Evolutionary conservation across 768 basidiomycete genomes (phyloP), one percentile per base, ranked within the genome.

Genomic region (Lactarius pseudohatsudake): DNA sequence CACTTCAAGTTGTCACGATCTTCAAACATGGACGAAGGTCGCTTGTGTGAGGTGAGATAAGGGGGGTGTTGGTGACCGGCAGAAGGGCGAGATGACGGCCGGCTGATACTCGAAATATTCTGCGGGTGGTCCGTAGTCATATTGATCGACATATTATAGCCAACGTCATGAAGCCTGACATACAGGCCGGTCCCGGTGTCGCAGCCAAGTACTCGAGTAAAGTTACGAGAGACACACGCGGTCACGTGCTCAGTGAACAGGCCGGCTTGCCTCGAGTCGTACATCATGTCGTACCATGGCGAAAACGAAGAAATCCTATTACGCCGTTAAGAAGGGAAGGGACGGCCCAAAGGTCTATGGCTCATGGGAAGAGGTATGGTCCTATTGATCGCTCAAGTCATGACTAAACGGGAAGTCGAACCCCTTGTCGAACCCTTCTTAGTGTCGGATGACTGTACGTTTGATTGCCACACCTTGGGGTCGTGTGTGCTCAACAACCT

Each of bases 241-340:
- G 34, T 64, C 62, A 64, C 43, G 43, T 64, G 62, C 1, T 11
- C 28, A 15, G 8, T 20, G 8, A n/a, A n/a, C n/a, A 32, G 5
- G 28, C 55, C 10, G 16, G 18, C 20, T 18, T 34, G 30, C 55
- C 32, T 20, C 9, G 15, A 32, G 7, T 15, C 20, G 4, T 15
- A 13, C 26, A 13, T 22, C 9, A 64, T 28, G 47, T 22, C 0
- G 11, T 47, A 26, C 13, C 22, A 79, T 79, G 75, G 71, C 74
- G 28, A 78, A 76, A 53, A 68, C 74, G 26, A 78, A 76, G 58
- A 68, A 71, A 45, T 88, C 86, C 68, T 87, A 76, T 68, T 90
- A 89, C 62, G 89, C 88, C 3, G 87, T 90, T 1, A 76, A 78
- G 43, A 75, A 80, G 45, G 89, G 89, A 2, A 77, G 85, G 32